Evolutionary conservation across 495 filamentous ascomycete genomes (phyloP).

Genomic region (Aspergillus wentii): DNA sequence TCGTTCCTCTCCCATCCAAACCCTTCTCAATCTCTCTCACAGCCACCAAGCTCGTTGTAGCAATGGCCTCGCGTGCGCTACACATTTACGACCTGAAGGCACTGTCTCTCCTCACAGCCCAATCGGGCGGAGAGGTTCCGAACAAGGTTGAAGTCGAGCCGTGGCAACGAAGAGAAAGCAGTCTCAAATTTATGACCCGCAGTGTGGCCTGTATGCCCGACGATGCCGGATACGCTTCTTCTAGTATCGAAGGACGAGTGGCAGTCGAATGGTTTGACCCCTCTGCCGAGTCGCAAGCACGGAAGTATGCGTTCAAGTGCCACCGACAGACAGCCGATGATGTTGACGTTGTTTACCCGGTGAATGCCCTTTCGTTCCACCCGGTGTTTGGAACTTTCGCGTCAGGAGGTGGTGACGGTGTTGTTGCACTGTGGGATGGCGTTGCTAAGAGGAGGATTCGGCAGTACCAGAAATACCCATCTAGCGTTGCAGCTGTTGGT

Average conservation of each 20-base stretch:
- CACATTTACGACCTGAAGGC: conserved; percentile 87
- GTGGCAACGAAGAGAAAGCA: conserved; percentile 86
- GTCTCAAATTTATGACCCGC: conserved; percentile 91
- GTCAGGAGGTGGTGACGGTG: conserved; percentile 86
- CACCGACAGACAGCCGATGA: conserved; percentile 73
- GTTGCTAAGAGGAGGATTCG: conserved; percentile 84
- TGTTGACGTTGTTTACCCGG: conserved; percentile 87
- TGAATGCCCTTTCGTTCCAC: conserved; percentile 92
- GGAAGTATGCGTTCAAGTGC: conserved; percentile 99
- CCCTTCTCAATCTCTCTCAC: conserved; percentile 81
- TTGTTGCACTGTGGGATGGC: conserved; percentile 95
- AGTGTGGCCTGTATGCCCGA: conserved; percentile 96
- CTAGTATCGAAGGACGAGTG: conserved; percentile 86
- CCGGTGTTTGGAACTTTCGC: conserved; percentile 89
- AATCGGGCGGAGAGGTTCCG: conserved; percentile 34
- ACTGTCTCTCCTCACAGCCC: conserved; percentile 49
- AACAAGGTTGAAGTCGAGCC: conserved; percentile 60
- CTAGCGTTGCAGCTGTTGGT: conserved; percentile 68
- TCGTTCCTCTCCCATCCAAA: conserved; percentile 70
- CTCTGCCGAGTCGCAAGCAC: conserved; percentile 70
- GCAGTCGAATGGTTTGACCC: conserved; percentile 98
- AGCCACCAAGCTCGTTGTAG: conserved; percentile 81
- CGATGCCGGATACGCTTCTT: conserved; percentile 84
- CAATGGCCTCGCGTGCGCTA: conserved; percentile 86
- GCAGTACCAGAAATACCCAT: conserved; percentile 79